Evolutionary conservation across 2,329 filamentous ascomycete genomes (phyloP).

Genomic region (Fusarium sp.): DNA sequence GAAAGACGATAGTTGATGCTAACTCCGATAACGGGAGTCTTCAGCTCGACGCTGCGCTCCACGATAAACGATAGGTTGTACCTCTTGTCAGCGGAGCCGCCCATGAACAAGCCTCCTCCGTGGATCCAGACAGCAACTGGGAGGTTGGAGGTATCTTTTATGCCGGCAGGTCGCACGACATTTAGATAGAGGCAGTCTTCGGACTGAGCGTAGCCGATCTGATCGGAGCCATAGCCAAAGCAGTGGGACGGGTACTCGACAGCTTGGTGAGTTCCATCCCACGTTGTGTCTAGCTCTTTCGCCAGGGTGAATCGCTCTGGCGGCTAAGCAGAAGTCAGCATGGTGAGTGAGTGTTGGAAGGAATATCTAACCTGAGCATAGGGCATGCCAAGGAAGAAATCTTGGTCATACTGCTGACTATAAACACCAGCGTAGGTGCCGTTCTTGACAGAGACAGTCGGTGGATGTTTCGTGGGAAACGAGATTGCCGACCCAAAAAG

Average conservation of each 20-base stretch:
- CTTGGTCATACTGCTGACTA: slow-evolving; percentile 15
- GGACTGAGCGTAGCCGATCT: slow-evolving; percentile 41
- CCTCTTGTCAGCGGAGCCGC: slow-evolving; percentile 56
- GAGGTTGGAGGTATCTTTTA: slow-evolving; percentile 54
- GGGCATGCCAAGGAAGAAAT: slow-evolving; percentile 25
- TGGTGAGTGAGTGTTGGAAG: too few relatives aligned
- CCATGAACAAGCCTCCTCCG: slow-evolving; percentile 52
- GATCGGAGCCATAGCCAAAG: slow-evolving; percentile 60
- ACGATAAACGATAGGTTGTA: slow-evolving; percentile 74
- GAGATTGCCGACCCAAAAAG: background rate
- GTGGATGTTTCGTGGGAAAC: background rate
- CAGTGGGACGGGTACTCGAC: slow-evolving; percentile 60
- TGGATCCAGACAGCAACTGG: slow-evolving; percentile 72
- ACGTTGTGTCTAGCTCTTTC: slow-evolving; percentile 59
- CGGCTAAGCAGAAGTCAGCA: slow-evolving; percentile 20
- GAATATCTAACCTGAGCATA: slow-evolving; percentile 12
- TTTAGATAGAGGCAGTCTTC: slow-evolving; percentile 75
- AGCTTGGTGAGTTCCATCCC: slow-evolving; percentile 56
- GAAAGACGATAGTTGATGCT: slow-evolving; percentile 63
- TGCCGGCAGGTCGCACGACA: slow-evolving; percentile 66
- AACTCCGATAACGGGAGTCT: slow-evolving; percentile 62
- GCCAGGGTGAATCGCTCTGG: slow-evolving; percentile 34
- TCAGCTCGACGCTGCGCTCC: slow-evolving; percentile 57
- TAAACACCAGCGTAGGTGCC: slow-evolving; percentile 27
- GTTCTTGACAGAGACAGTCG: slow-evolving; percentile 16